Evolutionary conservation across 129 eudicot species (phyloP), one percentile per base, ranked within the genome.

Genomic region (Artemisia tridentata): DNA sequence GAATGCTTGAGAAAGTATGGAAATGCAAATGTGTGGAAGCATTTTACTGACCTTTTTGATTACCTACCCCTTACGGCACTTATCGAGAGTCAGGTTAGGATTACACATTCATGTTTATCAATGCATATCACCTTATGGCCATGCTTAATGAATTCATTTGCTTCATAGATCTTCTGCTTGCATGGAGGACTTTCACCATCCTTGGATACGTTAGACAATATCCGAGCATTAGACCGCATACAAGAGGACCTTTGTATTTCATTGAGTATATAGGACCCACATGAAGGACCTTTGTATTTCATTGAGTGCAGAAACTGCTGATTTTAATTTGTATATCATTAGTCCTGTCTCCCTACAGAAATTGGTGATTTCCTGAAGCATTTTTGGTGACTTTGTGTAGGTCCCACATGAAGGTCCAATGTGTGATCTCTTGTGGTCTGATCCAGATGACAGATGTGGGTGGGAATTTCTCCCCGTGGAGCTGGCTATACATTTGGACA

Each of bases 121-220:
- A 19, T n/a, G 15, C 3, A 50, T 5, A 43, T 75, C 66, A 55
- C 16, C 57, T 10, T 45, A 31, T 65, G 58, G 11, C 17, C 7
- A 66, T 13, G 18, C 16, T 27, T 45, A 47, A 75, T 19, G 16
- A 16, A 12, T 46, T 11, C 73, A 46, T 80, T 43, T 25, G 27
- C 14, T 77, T 3, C 58, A 45, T 57, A 90, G 97, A 66, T 90
- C 31, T 90, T 90, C 83, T 90, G 97, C 71, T 90, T 90, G 87
- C 97, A 90, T 64, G 97, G 97, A 51, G 97, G 97, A 65, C 95
- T 87, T 72, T 90, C 97, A 61, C 97, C 97, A 50, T 90, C 95
- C 31, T 80, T 90, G 76, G 97, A 90, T 70, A 90, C 95, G 46
- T 82, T 87, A 31, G 97, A 90, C 76, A 90, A 90, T 72, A 90